These are phyloP conservation scores for Monosporozyma unispora DNA, from an alignment of 805 yeast species.

Conservation along the genomic window DNA sequence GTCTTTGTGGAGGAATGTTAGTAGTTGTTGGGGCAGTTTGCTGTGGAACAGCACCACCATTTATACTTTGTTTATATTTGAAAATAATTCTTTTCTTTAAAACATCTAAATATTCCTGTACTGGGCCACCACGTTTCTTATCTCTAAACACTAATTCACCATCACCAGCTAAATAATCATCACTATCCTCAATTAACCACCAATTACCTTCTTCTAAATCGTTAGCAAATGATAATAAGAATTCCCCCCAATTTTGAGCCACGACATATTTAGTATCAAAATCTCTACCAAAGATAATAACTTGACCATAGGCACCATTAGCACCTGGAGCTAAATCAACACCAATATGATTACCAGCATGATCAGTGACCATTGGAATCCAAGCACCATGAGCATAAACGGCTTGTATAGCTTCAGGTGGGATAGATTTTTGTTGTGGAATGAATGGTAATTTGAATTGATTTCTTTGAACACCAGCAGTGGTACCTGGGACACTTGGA, in stretches of 20 bases:
- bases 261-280: conserved; percentile 82
- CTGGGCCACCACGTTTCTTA: conserved; percentile 41
- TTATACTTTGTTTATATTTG: conserved; percentile 8
- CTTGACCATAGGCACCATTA: conserved; percentile 78
- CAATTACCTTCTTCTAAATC: conserved; percentile 82
- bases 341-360: conserved; percentile 85
- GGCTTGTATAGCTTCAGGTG: conserved; percentile 63
- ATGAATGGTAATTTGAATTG: conserved; percentile 35
- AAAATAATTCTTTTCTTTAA: conserved; percentile 30
- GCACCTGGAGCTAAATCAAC: conserved; percentile 80
- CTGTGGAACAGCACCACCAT: not conserved
- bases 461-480: conserved; percentile 4
- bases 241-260: conserved; percentile 85
- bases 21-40: not conserved
- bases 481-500: not conserved
- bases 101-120: conserved; percentile 35
- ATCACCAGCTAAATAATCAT: conserved; percentile 61
- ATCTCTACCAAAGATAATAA: conserved; percentile 88
- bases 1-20: not conserved
- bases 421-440: conserved; percentile 59
- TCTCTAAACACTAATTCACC: conserved; percentile 70
- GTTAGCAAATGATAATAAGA: conserved; percentile 70
- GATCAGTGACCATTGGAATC: conserved; percentile 87
- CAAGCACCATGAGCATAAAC: conserved; percentile 84
- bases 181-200: conserved; percentile 54